Conservation (phyloP, 2,329 filamentous ascomycete genomes). For the Alternaria triticina region DNA sequence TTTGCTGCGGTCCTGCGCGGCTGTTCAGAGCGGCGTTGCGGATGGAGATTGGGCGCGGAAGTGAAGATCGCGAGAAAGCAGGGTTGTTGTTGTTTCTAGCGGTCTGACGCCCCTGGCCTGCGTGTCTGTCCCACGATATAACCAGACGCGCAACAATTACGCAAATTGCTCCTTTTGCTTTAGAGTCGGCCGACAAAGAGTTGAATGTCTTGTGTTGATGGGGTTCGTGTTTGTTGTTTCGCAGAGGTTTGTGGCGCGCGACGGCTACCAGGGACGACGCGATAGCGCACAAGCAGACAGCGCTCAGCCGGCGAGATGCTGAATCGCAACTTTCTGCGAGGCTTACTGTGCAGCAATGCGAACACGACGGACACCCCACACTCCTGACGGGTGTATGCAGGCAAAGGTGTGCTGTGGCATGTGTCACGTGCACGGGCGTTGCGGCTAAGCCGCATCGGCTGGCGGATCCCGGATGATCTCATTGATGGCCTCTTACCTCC, state of each 20-base stretch:
- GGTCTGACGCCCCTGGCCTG: neutral
- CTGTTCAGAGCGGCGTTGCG: neutral
- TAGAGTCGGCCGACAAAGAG: neutral
- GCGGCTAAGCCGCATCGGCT: constrained; percentile 2
- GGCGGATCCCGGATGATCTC: constrained; percentile 6
- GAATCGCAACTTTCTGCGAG: neutral
- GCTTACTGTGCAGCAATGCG: neutral
- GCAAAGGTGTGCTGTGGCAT: neutral
- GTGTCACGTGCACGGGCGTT: constrained; percentile 10
- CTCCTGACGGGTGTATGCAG: neutral
- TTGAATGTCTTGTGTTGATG: neutral
- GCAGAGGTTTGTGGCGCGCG: constrained; percentile 3
- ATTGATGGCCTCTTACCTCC: constrained; percentile 7
- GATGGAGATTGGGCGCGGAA: neutral
- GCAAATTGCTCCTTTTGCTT: neutral
- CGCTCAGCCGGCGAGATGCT: neutral
- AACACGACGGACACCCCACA: neutral
- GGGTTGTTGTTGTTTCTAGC: constrained; percentile 1
- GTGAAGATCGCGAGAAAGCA: neutral
- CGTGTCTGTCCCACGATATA: neutral
- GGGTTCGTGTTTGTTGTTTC: constrained; percentile 4
- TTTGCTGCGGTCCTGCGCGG: neutral
- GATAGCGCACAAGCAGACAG: neutral
- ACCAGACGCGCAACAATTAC: neutral
- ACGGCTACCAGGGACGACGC: neutral